A percentile compares a stretch with the other conserved stretches of the same genome.
Evolutionary conservation across 2,329 filamentous ascomycete genomes (phyloP).

Genomic region (Epichloe elymi): DNA sequence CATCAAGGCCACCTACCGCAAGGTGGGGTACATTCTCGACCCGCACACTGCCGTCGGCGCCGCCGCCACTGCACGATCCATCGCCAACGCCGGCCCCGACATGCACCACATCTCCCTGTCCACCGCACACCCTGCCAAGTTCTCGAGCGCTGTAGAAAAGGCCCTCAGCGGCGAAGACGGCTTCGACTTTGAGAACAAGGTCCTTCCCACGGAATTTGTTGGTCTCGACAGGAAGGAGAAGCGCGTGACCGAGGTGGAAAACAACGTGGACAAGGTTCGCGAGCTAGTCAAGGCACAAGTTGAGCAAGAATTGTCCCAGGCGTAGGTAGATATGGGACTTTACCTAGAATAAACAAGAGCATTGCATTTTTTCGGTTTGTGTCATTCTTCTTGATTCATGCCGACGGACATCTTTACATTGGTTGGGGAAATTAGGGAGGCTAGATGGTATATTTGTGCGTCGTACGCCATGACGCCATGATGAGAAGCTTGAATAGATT

Average conservation of each 20-base stretch:
- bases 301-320: slow-evolving; percentile 42
- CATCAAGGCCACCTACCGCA: slow-evolving; percentile 42
- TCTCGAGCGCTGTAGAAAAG: slow-evolving; percentile 69
- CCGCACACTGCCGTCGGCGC: slow-evolving; percentile 87
- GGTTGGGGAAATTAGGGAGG: no score
- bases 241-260: slow-evolving; percentile 56
- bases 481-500: no score
- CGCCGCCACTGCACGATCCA: slow-evolving; percentile 58
- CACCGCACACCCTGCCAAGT: slow-evolving; percentile 94
- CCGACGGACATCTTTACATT: no score
- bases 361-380: neutral
- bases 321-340: neutral
- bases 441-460: no score
- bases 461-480: no score
- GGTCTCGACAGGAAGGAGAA: slow-evolving; percentile 66
- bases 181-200: slow-evolving; percentile 61
- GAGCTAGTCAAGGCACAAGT: slow-evolving; percentile 66
- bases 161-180: slow-evolving; percentile 58
- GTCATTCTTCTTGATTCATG: neutral
- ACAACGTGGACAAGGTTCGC: slow-evolving; percentile 61
- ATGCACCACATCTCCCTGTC: slow-evolving; percentile 72
- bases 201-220: slow-evolving; percentile 70
- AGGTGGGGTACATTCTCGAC: slow-evolving; percentile 69
- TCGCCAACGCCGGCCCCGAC: slow-evolving; percentile 35
- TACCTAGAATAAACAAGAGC: neutral